phyloP scores from a whole-genome alignment of 192 early-diverging fungal species.

The Dispira parvispora region DNA sequence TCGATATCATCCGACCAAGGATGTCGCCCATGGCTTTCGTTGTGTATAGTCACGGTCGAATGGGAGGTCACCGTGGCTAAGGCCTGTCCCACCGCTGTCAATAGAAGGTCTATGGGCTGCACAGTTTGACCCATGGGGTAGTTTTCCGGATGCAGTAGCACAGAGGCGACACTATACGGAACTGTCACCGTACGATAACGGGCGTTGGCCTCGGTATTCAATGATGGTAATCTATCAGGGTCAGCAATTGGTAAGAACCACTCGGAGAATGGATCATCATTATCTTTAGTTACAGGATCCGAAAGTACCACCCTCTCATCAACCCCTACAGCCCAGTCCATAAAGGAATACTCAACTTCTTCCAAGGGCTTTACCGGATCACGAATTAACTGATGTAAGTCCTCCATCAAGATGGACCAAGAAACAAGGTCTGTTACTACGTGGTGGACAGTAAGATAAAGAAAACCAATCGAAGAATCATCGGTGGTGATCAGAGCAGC shows the following conservation, averaged over 20 bases:
- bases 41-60: not conserved
- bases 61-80: not conserved
- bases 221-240: not conserved
- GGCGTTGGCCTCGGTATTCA: not conserved
- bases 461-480: constrained; percentile 7
- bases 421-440: constrained; percentile 18
- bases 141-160: not conserved
- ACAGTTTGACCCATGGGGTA: not conserved
- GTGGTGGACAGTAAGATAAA: constrained; percentile 17
- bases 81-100: not conserved
- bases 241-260: not conserved
- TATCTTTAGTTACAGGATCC: not conserved
- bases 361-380: constrained; percentile 8
- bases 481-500: constrained; percentile 9
- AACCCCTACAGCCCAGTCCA: constrained; percentile 6
- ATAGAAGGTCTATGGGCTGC: not conserved
- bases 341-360: constrained; percentile 11
- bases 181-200: not conserved
- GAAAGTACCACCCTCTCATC: not conserved
- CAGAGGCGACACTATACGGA: not conserved
- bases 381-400: constrained; percentile 10
- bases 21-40: constrained; percentile 11
- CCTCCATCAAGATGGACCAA: constrained; percentile 18
- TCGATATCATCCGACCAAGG: constrained; percentile 6
- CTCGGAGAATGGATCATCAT: not conserved